Evolutionary conservation across 1,139 yeast genomes (phyloP).

Genomic region (Protomyces inundatus): DNA sequence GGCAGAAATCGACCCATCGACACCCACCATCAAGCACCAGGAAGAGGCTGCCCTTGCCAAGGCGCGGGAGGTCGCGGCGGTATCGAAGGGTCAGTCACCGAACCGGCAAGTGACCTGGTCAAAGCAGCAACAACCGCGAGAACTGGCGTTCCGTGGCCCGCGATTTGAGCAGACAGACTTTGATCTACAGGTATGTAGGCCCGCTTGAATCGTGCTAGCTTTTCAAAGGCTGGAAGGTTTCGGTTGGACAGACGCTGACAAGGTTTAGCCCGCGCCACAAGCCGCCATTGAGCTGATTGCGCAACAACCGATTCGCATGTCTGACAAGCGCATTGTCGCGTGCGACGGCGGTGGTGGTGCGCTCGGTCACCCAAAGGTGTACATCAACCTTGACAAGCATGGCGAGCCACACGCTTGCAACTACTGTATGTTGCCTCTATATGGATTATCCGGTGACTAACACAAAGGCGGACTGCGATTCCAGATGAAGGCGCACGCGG

Average conservation of each 20-base stretch:
- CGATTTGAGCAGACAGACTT: conserved; percentile 71
- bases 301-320: conserved; percentile 62
- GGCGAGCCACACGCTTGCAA: conserved; percentile 69
- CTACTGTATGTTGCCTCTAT: conserved; percentile 47
- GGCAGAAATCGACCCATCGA: conserved; percentile 1
- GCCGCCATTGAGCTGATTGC: conserved; percentile 83
- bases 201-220: conserved; percentile 36
- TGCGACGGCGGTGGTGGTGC: conserved; percentile 79
- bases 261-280: conserved; percentile 60
- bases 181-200: conserved; percentile 33
- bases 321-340: conserved; percentile 63
- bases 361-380: conserved; percentile 81
- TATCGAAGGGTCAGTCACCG: conserved; percentile 58
- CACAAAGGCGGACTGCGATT: conserved; percentile 20
- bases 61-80: conserved; percentile 26
- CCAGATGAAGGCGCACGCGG: conserved; percentile 23
- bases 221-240: too few relatives aligned
- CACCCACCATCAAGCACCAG: conserved; percentile 16
- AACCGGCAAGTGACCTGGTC: conserved; percentile 71
- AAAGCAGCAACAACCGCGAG: conserved; percentile 57
- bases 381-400: conserved; percentile 65
- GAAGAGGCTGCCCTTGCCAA: conserved; percentile 19
- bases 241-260: background rate
- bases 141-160: conserved; percentile 56
- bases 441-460: background rate